Evolutionary conservation across 495 filamentous ascomycete species (phyloP), one percentile per base, ranked within the genome.

Genomic region (Clavariopsis aquatica): DNA sequence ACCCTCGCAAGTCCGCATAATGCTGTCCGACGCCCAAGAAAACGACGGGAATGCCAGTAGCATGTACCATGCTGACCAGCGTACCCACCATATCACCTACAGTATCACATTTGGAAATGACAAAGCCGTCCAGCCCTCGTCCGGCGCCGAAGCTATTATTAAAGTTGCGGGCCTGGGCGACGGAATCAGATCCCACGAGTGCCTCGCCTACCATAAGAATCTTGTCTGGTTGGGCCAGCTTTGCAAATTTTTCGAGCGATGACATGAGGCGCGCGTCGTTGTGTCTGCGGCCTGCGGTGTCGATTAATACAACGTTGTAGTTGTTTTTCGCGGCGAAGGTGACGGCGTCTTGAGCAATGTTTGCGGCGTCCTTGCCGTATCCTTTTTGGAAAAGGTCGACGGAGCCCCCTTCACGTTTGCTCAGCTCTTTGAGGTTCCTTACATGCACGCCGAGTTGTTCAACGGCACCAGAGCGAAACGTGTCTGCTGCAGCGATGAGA

Each of bases 201-300:
- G 94, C 94, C 83, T 98, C 94, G 61, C 92, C 94, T 73, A 98
- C 94, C 94, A 98, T 98, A 70, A 98, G 83, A 62, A 98, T 96
- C 81, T 98, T 98, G 74, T 98, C 93, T 1, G 95, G 95, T 54
- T 91, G 82, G 8, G 94, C 94, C 71, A 97, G 88, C 71, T 96
- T 94, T 66, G 90, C 94, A 72, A 98, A 98, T 71, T 98, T 98
- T 79, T 97, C 93, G 38, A 98, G 79, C 3, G 87, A 91, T 17
- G 88, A 91, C 95, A 98, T 98, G 58, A 98, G 82, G 0, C 94
- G 85, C 72, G 91, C 85, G 73, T 98, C 94, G 71, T 98, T 98
- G 76, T 98, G 95, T 38, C 94, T 85, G 19, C 95, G 85, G 5
- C 94, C 94, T 0, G 94, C 94, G 0, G 94, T 98, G 72, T 98